These are phyloP conservation scores for Hanseniaspora pseudoguilliermondii DNA, from an alignment of 805 yeast genomes.

Conservation along the genomic window DNA sequence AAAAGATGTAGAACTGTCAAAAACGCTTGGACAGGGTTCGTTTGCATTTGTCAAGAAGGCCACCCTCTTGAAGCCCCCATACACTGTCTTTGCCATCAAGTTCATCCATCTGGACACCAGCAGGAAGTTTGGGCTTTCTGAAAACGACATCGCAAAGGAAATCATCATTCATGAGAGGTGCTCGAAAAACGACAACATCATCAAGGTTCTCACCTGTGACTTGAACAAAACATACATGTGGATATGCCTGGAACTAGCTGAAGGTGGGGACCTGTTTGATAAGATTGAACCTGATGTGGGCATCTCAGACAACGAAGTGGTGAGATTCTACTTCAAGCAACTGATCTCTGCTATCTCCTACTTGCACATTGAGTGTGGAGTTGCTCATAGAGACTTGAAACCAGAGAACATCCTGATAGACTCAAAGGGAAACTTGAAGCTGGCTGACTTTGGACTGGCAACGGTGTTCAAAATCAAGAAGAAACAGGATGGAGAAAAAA, in stretches of 20 bases:
- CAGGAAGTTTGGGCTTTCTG: slow-evolving; percentile 27
- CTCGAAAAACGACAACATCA: slow-evolving; percentile 46
- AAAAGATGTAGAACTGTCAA: slow-evolving; percentile 35
- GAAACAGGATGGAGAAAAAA: background rate
- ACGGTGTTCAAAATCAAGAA: slow-evolving; percentile 34
- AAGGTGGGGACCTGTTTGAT: slow-evolving; percentile 67
- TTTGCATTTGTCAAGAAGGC: slow-evolving; percentile 53
- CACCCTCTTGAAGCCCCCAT: slow-evolving; percentile 27
- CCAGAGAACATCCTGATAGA: slow-evolving; percentile 60
- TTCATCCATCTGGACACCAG: slow-evolving; percentile 37
- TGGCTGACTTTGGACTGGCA: slow-evolving; percentile 72
- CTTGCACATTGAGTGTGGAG: slow-evolving; percentile 43
- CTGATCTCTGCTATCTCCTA: slow-evolving; percentile 49
- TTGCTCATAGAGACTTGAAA: slow-evolving; percentile 56
- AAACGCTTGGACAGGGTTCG: slow-evolving; percentile 54
- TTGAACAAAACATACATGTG: slow-evolving; percentile 46
- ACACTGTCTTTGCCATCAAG: slow-evolving; percentile 43
- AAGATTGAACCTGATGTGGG: slow-evolving; percentile 69
- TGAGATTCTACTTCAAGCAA: slow-evolving; percentile 58
- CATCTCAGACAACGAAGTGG: slow-evolving; percentile 44
- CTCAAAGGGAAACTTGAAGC: slow-evolving; percentile 48
- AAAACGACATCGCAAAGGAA: slow-evolving; percentile 38
- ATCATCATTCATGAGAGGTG: slow-evolving; percentile 47
- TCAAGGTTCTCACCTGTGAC: slow-evolving; percentile 42
- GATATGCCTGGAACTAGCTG: slow-evolving; percentile 56